Base-by-base conservation (phyloP, 2,329 filamentous ascomycete species). In the Whalleya microplaca region DNA sequence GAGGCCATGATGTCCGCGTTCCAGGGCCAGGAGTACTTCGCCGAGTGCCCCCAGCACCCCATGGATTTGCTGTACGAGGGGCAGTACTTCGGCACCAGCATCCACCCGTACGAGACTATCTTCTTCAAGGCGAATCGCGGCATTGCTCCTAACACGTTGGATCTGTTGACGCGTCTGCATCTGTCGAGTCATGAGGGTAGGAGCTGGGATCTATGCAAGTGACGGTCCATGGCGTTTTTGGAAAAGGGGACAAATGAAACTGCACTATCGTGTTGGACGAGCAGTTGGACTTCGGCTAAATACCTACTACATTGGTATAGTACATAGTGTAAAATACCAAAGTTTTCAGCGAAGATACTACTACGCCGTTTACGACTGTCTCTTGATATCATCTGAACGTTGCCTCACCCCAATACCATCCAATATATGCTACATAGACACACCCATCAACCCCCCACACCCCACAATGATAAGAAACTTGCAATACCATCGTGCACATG, bases 71-170 rank as follows among this genome's bases (percentile, higher is more conserved):
- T 72, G 8, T 70, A 58, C 50, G 52, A 71, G 41, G 58, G 63
- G 9, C 61, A 53, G 19, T 75, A 75, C 62, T 75, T 70, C 49
- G 73, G 71, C 32, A 66, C 63, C 51, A 75, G 70, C 49, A 51
- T 75, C 7, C 73, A 76, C 48, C 73, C 73, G 0, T 75, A 74
- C 62, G 73, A 75, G 64, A 72, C 69, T 1, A 56, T 75, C 27
- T 76, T 76, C 53, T 64, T 70, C 58, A 75, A 75, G 61, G 68
- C 72, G 3, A 74, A 75, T 48, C 64, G 72, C 20, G 64, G 68
- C 3, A 69, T 75, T 21, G 68, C 71, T 41, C 65, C 64, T 1
- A 29, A 48, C 1, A 54, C 68, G 14, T 62, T 75, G 32, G 51
- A 64, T 1, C 56, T 65, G 16, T 45, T 74, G 46, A 72, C 71